A percentile compares a stretch with the other conserved stretches of the same genome.
These are phyloP conservation scores for Pistacia integerrima DNA, from an alignment of 345 rosid species.

Conservation along the genomic window DNA sequence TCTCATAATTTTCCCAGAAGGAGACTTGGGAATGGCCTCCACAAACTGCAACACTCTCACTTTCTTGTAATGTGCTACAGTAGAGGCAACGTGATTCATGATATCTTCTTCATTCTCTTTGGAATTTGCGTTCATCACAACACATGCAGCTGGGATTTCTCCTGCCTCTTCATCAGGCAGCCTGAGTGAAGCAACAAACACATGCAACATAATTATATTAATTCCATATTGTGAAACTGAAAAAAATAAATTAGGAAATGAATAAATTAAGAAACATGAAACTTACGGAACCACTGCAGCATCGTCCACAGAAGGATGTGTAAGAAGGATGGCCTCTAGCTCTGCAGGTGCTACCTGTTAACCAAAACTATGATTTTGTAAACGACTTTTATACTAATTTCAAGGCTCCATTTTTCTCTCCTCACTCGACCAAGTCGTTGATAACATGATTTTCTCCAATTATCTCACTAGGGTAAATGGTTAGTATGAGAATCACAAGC, in stretches of 20 bases:
- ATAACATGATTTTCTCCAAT: background rate
- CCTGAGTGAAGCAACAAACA: conserved; percentile 30
- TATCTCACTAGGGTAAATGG: too few species aligned
- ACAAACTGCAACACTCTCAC: conserved; percentile 74
- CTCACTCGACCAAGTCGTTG: background rate
- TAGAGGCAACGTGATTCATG: conserved; percentile 62
- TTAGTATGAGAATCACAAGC: background rate
- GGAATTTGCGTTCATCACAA: conserved; percentile 62
- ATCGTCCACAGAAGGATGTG: conserved; percentile 77
- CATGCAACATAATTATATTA: background rate
- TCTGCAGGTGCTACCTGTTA: conserved; percentile 91
- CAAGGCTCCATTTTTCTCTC: background rate
- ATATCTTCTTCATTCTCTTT: conserved; percentile 73
- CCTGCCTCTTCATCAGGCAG: conserved; percentile 92
- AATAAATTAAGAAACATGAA: background rate
- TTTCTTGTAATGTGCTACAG: conserved; percentile 87
- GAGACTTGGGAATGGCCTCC: conserved; percentile 80
- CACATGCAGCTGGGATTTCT: conserved; percentile 90
- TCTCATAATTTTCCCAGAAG: conserved; percentile 89
- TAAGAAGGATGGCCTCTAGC: conserved; percentile 75
- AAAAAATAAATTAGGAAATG: background rate
- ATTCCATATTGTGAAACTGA: background rate
- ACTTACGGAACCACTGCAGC: conserved; percentile 94
- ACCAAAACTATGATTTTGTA: background rate
- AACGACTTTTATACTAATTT: background rate